Percentiles rank a stretch among this genome's conserved stretches.
These are phyloP conservation scores for Aurinia saxatilis DNA, from an alignment of 345 rosid species.

Conservation along the genomic window DNA sequence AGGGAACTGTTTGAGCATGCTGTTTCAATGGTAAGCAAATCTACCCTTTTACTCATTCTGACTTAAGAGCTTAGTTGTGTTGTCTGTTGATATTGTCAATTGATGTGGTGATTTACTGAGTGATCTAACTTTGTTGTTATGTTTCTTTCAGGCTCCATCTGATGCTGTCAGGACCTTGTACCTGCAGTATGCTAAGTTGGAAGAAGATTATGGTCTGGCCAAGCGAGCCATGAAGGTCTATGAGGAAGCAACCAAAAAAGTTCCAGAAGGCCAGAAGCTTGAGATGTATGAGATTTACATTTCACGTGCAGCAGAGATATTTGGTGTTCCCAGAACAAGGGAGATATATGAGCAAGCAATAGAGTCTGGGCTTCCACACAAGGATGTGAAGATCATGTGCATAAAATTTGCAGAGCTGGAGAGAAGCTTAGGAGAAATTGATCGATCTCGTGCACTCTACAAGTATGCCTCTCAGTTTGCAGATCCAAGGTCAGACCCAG, in stretches of 20 bases:
- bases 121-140: conserved; percentile 5
- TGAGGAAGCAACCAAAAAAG: conserved; percentile 86
- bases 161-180: conserved; percentile 78
- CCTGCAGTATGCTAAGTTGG: conserved; percentile 95
- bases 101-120: neutral
- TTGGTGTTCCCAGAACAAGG: conserved; percentile 92
- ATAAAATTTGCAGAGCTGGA: conserved; percentile 85
- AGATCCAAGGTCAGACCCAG: conserved; percentile 81
- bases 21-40: conserved; percentile 56
- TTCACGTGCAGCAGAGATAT: conserved; percentile 88
- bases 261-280: conserved; percentile 75
- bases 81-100: neutral
- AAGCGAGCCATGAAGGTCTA: conserved; percentile 97
- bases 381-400: conserved; percentile 92
- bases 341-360: conserved; percentile 95
- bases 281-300: conserved; percentile 92
- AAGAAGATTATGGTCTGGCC: conserved; percentile 91
- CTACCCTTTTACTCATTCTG: neutral
- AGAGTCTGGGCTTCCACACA: conserved; percentile 91
- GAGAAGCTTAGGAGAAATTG: conserved; percentile 92
- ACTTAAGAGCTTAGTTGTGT: neutral
- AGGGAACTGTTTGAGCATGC: conserved; percentile 95
- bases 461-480: conserved; percentile 88
- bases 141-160: conserved; percentile 66
- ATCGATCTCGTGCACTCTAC: conserved; percentile 71